These are phyloP conservation scores for Knufia petricola DNA, from an alignment of 2,329 filamentous ascomycete species.

Conservation along the genomic window DNA sequence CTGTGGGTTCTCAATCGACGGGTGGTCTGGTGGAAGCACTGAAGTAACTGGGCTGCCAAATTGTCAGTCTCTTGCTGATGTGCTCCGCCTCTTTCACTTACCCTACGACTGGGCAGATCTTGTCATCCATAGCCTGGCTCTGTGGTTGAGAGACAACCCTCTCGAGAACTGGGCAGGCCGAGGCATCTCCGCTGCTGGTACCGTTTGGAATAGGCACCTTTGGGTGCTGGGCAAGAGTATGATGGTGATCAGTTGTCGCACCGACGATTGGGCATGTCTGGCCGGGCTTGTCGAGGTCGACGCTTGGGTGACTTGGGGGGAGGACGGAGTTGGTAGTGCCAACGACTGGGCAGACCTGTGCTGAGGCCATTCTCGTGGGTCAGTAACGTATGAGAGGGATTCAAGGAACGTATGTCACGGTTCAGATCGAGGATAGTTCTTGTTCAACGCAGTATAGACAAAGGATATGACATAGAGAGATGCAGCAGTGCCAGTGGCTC, in stretches of 20 bases:
- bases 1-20: conserved; percentile 15
- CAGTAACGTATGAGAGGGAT: not conserved
- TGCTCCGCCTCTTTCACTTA: not conserved
- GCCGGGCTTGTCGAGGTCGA: conserved; percentile 19
- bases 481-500: no score
- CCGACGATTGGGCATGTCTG: conserved; percentile 21
- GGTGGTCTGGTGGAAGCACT: conserved; percentile 21
- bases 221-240: conserved; percentile 21
- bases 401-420: not conserved
- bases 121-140: conserved; percentile 21
- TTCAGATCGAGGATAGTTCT: no score
- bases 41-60: conserved; percentile 16
- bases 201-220: conserved; percentile 15
- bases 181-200: conserved; percentile 13
- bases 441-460: no score
- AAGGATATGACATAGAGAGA: no score
- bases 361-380: conserved; percentile 7
- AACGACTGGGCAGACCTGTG: conserved; percentile 22
- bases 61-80: not conserved
- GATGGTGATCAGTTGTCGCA: conserved; percentile 22
- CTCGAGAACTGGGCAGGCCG: conserved; percentile 19
- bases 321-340: conserved; percentile 23
- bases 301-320: conserved; percentile 19
- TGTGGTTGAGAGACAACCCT: conserved; percentile 19
- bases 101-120: conserved; percentile 21